These are phyloP conservation scores for Guadua angustifolia DNA, from an alignment of 176 grass and related monocot genomes.

Conservation along the genomic window DNA sequence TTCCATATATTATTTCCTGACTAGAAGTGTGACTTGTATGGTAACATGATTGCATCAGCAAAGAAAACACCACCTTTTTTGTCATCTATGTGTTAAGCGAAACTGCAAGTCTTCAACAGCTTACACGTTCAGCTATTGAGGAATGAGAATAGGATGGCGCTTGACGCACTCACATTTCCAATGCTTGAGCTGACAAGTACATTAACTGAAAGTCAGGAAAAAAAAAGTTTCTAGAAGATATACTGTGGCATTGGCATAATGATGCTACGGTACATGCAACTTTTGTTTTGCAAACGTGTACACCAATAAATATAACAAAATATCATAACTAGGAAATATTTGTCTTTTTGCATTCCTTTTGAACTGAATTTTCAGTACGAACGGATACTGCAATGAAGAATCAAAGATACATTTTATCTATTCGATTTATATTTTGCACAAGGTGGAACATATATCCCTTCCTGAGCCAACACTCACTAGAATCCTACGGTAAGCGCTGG, in stretches of 20 bases:
- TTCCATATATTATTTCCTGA: neutral
- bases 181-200: neutral
- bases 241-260: neutral
- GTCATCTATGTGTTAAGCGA: constrained; percentile 7
- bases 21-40: neutral
- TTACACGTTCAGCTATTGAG: neutral
- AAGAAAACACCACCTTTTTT: neutral
- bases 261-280: neutral
- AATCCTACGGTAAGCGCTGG: neutral
- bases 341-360: neutral
- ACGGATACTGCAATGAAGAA: neutral
- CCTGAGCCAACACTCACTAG: neutral
- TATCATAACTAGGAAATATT: neutral
- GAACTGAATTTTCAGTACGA: neutral
- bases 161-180: constrained; percentile 9
- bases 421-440: neutral
- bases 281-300: neutral
- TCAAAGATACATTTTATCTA: neutral
- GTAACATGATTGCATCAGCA: neutral
- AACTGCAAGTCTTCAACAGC: neutral
- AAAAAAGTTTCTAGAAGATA: neutral
- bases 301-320: neutral
- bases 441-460: neutral
- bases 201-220: neutral
- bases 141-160: neutral